Evolutionary conservation across 371 early-diverging fungal species (phyloP).

Genomic region (Amoeboaphelidium protococcarum): DNA sequence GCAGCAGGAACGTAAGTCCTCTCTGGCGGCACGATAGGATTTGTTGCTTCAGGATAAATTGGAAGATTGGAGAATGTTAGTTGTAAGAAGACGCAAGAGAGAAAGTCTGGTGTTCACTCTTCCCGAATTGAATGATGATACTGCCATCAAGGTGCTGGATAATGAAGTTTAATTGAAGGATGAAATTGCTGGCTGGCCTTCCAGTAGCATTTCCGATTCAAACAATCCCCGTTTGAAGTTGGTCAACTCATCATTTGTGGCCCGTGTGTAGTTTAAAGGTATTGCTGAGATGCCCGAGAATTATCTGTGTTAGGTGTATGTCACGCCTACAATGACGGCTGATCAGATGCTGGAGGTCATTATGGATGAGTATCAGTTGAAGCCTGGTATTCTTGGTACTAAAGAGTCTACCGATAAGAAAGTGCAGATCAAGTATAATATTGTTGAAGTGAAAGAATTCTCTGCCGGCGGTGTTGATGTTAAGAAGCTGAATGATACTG

Average conservation of each 20-base stretch:
- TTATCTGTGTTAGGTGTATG: not conserved
- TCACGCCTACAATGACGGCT: not conserved
- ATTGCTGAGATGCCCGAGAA: not conserved
- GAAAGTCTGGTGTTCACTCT: not conserved
- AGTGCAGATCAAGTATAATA: too few relatives aligned
- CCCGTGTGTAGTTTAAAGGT: not conserved
- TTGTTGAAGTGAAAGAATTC: too few relatives aligned
- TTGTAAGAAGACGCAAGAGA: not conserved
- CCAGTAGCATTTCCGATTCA: too few relatives aligned
- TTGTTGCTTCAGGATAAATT: not conserved
- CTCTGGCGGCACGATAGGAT: too few relatives aligned
- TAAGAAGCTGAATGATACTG: too few relatives aligned
- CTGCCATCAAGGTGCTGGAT: not conserved
- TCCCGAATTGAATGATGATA: not conserved
- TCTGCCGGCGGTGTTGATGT: too few relatives aligned
- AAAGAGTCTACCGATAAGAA: too few relatives aligned
- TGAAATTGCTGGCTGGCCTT: too few relatives aligned
- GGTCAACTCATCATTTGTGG: not conserved
- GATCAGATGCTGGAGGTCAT: not conserved
- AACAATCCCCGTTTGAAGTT: not conserved
- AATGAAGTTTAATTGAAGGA: too few relatives aligned
- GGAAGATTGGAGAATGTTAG: not conserved
- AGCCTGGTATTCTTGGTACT: too few relatives aligned
- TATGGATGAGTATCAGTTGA: not conserved
- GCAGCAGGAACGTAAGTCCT: not conserved